Base-by-base conservation (phyloP, 169 alveolate genomes). In the Condylostoma magnum region DNA sequence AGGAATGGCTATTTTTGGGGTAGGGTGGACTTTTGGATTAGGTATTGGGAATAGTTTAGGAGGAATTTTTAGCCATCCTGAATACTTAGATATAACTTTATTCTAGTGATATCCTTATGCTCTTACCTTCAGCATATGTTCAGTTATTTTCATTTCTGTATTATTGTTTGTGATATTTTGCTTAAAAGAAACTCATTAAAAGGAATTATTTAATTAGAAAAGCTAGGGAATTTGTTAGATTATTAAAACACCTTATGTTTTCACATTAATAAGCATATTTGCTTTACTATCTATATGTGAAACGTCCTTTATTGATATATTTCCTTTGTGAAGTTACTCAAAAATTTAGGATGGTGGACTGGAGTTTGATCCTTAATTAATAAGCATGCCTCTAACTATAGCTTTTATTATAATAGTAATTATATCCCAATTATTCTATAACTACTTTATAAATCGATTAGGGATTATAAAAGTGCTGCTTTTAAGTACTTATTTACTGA, bases 291-390 rank as follows among this genome's bases (percentile, higher is more conserved):
- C 57, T 2, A 25, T 10, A 4, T 43, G 46, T n/a, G 15, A n/a
- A 63, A 63, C 73, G 15, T 54, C 47, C 6, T 38, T 63, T 25
- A 22, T 20, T 20, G 73, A 63, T 34, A 4, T 63, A 0, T 18
- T 63, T 25, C 25, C 33, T n/a, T 25, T 63, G 1, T 60, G 58
- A 25, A 15, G 10, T 10, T 60, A 56, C 41, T 27, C 72, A 18
- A 43, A 60, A 18, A 38, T 3, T 27, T n/a, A 60, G 44, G 6
- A 60, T 18, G 72, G 72, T 27, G 72, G 72, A n/a, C 44, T 60
- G 37, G 57, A 60, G 57, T 43, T 60, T 27, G 31, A n/a, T 2
- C 27, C 72, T 3, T 15, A 60, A 10, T 38, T 27, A 43, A 60
- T 60, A 25, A 56, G 72, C n/a, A 3, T 28, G 2, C 10, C 44